A percentile compares a stretch with the other conserved stretches of the same genome.
Evolutionary conservation across 768 basidiomycete genomes (phyloP).

Genomic region (Pleurotus pulmonarius): DNA sequence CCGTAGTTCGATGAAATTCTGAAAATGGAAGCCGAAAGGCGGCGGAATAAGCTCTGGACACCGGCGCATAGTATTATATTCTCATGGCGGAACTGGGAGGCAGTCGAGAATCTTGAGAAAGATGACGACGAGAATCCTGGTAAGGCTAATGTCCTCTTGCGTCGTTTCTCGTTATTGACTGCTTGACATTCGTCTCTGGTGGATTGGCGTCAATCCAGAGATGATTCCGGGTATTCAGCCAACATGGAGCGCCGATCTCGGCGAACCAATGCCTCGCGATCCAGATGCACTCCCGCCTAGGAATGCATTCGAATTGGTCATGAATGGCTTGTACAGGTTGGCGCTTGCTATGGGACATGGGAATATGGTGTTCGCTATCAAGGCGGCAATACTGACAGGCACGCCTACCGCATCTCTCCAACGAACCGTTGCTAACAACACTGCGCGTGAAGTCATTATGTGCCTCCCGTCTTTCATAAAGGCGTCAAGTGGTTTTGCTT

Average conservation of each 20-base stretch:
- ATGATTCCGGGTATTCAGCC: slow-evolving; percentile 54
- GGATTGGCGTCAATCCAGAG: slow-evolving; percentile 19
- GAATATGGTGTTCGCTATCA: slow-evolving; percentile 66
- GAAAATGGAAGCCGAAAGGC: slow-evolving; percentile 46
- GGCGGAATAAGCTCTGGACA: slow-evolving; percentile 49
- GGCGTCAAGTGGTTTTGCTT: slow-evolving; percentile 53
- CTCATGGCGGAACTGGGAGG: slow-evolving; percentile 41
- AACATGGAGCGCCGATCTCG: slow-evolving; percentile 43
- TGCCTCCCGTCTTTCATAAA: slow-evolving; percentile 57
- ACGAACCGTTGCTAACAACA: neutral
- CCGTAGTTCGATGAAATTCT: slow-evolving; percentile 55
- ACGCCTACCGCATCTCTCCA: slow-evolving; percentile 8
- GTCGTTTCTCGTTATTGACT: neutral
- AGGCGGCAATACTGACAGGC: slow-evolving; percentile 66
- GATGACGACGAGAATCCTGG: slow-evolving; percentile 76
- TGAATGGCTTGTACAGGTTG: slow-evolving; percentile 41
- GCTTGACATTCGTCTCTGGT: neutral
- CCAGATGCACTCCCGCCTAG: slow-evolving; percentile 72
- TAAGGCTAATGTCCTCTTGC: slow-evolving; percentile 10
- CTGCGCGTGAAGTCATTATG: slow-evolving; percentile 40
- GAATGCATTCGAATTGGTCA: slow-evolving; percentile 50
- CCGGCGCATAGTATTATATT: slow-evolving; percentile 39
- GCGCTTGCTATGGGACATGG: slow-evolving; percentile 44
- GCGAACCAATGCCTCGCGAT: slow-evolving; percentile 54
- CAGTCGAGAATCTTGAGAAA: slow-evolving; percentile 37